A percentile compares a stretch with the other conserved stretches of the same genome.
phyloP scores from a whole-genome alignment of 805 yeast genomes.

The Diddensiella caesifluorescens region DNA sequence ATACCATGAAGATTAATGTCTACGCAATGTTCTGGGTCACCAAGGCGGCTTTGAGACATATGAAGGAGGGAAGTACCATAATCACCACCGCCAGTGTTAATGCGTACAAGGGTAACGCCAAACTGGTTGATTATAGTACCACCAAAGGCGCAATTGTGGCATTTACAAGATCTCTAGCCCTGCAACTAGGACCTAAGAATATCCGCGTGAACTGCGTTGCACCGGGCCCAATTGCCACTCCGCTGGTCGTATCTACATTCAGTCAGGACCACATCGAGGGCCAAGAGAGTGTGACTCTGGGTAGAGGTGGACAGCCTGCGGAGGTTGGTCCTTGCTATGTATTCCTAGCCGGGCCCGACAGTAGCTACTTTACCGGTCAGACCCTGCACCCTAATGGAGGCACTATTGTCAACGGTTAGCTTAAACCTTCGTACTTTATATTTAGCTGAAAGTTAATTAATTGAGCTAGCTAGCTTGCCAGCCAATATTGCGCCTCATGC shows the following conservation, averaged over 20 bases:
- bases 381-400: slow-evolving; percentile 1
- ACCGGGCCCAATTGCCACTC: slow-evolving; percentile 61
- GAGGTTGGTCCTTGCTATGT: background rate
- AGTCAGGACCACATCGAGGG: background rate
- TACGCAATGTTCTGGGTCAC: slow-evolving; percentile 3
- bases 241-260: slow-evolving; percentile 2
- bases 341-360: slow-evolving; percentile 2
- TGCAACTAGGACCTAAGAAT: slow-evolving; percentile 46
- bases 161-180: slow-evolving; percentile 50
- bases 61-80: background rate
- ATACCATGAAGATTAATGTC: slow-evolving; percentile 1
- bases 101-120: background rate
- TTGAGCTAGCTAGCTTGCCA: no score
- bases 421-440: no score
- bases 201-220: slow-evolving; percentile 57
- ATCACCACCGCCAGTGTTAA: slow-evolving; percentile 1
- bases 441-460: no score
- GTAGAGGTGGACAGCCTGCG: slow-evolving; percentile 4
- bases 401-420: background rate
- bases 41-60: background rate
- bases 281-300: background rate
- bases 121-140: slow-evolving; percentile 43
- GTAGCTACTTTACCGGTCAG: background rate
- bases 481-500: no score
- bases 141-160: slow-evolving; percentile 62